Conservation (phyloP, 2,329 filamentous ascomycete species). For the Penicillium sumatraense region DNA sequence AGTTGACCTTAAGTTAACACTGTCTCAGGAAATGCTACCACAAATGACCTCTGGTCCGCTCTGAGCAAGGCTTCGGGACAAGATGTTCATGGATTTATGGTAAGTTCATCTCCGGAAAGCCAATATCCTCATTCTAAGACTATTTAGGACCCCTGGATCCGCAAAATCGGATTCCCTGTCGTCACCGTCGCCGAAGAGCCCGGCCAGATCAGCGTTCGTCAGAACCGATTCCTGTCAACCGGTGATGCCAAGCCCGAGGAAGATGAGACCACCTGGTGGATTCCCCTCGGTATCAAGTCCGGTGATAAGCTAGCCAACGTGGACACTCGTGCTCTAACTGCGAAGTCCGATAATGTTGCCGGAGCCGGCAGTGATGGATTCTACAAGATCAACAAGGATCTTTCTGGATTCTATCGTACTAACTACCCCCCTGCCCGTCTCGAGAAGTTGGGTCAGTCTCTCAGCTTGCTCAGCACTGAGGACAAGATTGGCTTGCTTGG, state of each 20-base stretch:
- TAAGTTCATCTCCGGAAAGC: too few species aligned
- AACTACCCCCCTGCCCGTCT: slow-evolving; percentile 89
- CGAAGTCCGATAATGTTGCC: slow-evolving; percentile 76
- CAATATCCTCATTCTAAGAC: too few species aligned
- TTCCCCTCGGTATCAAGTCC: slow-evolving; percentile 83
- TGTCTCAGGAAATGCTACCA: slow-evolving; percentile 73
- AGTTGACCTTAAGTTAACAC: not conserved
- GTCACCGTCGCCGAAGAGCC: slow-evolving; percentile 83
- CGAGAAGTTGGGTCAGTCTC: slow-evolving; percentile 75
- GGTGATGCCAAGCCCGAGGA: slow-evolving; percentile 91
- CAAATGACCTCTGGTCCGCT: slow-evolving; percentile 87
- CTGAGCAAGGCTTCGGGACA: slow-evolving; percentile 84
- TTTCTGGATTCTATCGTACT: slow-evolving; percentile 88
- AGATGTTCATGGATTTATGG: slow-evolving; percentile 86
- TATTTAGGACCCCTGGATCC: slow-evolving; percentile 77
- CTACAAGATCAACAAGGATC: slow-evolving; percentile 91
- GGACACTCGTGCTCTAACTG: slow-evolving; percentile 69
- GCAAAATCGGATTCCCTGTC: slow-evolving; percentile 92
- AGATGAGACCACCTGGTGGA: slow-evolving; percentile 93
- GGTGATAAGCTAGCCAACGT: slow-evolving; percentile 68
- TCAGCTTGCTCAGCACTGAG: slow-evolving; percentile 75
- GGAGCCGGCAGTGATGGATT: slow-evolving; percentile 72
- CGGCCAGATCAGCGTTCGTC: slow-evolving; percentile 79
- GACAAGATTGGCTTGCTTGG: slow-evolving; percentile 94
- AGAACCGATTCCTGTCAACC: slow-evolving; percentile 87